Base-by-base conservation (phyloP, 208 protist species). In the Blechomonas ayalai region DNA sequence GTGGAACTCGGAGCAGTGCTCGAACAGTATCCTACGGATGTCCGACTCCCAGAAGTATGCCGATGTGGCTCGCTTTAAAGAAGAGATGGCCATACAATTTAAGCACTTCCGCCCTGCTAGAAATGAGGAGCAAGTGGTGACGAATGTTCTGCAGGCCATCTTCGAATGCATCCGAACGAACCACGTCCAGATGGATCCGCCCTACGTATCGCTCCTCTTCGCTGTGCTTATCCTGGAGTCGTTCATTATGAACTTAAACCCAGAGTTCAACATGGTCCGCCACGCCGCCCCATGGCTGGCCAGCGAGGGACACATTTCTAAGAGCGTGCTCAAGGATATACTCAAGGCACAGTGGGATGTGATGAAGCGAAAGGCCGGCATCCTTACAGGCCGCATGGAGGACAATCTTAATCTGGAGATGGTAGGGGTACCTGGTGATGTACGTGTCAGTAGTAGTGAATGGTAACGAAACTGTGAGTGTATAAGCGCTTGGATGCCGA, bases 211-310 rank as follows among this genome's bases (percentile, higher is more conserved):
- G 27, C 67, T 95, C 31, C 73, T 95, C n/a, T 95, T 92, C 38
- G 67, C 82, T 2, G 83, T 92, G 52, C 75, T 95, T 18, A 83
- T 95, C 39, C 60, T 92, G 9, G 87, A 95, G 69, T 82, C 76
- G 3, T 95, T 95, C 63, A 89, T 95, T 52, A 92, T 95, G 87
- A 92, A 81, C 43, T 71, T 95, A 13, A 79, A 95, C 40, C 82
- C 81, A 8, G 67, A 92, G 15, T 95, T 90, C 45, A 91, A 95
- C 55, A 92, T 95, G 74, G 83, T 92, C 31, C 77, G 83, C 5
- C 83, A 90, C 65, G 58, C 78, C 32, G 83, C 82, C 4, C 87
- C 87, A 29, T 95, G 87, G 84, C 56, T 95, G 4, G 73, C 88
- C 10, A 77, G 77, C 31, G 82, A 95, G 53, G 87, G 87, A 23